Evolutionary conservation across 2,329 filamentous ascomycete species (phyloP).

Genomic region (Cordyceps farinosa): DNA sequence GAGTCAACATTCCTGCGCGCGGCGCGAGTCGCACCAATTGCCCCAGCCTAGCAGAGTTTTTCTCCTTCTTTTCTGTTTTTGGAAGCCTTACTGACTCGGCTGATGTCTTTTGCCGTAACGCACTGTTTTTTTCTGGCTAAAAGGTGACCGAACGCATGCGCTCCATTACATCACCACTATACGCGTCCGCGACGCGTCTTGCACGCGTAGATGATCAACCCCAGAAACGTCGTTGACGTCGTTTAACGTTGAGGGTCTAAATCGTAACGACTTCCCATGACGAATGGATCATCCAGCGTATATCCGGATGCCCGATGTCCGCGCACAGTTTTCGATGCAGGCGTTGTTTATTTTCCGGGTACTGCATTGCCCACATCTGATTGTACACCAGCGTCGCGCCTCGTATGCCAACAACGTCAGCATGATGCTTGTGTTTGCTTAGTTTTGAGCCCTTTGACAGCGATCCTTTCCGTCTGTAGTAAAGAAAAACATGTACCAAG

Average conservation of each 20-base stretch:
- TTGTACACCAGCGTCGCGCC: not conserved
- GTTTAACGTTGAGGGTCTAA: not conserved
- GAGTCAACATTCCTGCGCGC: constrained; percentile 6
- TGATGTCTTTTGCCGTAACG: not conserved
- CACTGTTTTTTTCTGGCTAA: not conserved
- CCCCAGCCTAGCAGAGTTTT: not conserved
- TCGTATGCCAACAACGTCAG: not conserved
- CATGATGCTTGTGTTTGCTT: not conserved
- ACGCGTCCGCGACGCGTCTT: constrained; percentile 9
- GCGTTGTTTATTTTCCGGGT: not conserved
- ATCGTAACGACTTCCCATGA: constrained; percentile 8
- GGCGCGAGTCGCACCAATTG: not conserved
- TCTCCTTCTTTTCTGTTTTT: not conserved
- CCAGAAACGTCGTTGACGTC: not conserved
- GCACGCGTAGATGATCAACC: constrained; percentile 2
- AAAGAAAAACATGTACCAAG: not conserved
- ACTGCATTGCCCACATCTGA: not conserved
- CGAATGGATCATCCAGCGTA: constrained; percentile 5
- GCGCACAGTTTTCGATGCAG: not conserved
- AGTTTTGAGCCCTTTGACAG: not conserved
- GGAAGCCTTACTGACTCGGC: not conserved
- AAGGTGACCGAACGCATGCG: too few relatives aligned
- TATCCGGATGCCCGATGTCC: not conserved
- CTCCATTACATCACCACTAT: not conserved
- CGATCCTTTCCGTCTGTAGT: not conserved